Conservation (phyloP, 1,284 basidiomycete species). For the Pyrrhoderma noxium region DNA sequence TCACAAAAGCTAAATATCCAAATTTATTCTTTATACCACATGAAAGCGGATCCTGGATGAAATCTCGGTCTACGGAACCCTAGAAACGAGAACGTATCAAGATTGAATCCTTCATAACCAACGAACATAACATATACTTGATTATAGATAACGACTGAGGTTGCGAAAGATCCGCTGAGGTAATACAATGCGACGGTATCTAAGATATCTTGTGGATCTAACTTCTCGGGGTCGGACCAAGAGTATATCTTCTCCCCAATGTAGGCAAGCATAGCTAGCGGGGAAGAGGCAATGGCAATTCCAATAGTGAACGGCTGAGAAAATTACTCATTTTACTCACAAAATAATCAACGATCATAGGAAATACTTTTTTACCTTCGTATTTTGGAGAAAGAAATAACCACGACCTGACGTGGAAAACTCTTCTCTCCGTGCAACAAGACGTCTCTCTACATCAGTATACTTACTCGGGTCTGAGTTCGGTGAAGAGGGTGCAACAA, state of each 20-base stretch:
- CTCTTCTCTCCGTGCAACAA: slow-evolving; percentile 14
- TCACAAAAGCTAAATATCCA: slow-evolving; percentile 20
- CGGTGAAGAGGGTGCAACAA: slow-evolving; percentile 14
- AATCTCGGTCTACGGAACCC: slow-evolving; percentile 9
- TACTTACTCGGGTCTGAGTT: slow-evolving; percentile 4
- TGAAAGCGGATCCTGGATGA: not conserved
- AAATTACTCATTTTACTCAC: not conserved
- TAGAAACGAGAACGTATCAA: not conserved
- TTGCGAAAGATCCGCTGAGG: slow-evolving; percentile 20
- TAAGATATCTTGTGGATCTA: slow-evolving; percentile 19
- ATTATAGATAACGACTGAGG: slow-evolving; percentile 23
- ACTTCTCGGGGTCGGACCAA: slow-evolving; percentile 21
- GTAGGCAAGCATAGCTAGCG: slow-evolving; percentile 20
- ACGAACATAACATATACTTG: slow-evolving; percentile 10
- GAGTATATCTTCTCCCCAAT: slow-evolving; percentile 23
- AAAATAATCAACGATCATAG: not conserved
- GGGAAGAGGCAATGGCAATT: slow-evolving; percentile 20
- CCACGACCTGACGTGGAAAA: slow-evolving; percentile 19
- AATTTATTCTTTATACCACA: slow-evolving; percentile 17
- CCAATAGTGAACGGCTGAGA: slow-evolving; percentile 23
- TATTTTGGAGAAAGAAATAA: slow-evolving; percentile 19
- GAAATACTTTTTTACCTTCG: slow-evolving; percentile 14
- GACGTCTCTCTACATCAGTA: slow-evolving; percentile 15
- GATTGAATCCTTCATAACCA: not conserved
- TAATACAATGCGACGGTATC: slow-evolving; percentile 23